Base-by-base conservation (phyloP, 345 rosid species). In the Chamaenerion angustifolium region DNA sequence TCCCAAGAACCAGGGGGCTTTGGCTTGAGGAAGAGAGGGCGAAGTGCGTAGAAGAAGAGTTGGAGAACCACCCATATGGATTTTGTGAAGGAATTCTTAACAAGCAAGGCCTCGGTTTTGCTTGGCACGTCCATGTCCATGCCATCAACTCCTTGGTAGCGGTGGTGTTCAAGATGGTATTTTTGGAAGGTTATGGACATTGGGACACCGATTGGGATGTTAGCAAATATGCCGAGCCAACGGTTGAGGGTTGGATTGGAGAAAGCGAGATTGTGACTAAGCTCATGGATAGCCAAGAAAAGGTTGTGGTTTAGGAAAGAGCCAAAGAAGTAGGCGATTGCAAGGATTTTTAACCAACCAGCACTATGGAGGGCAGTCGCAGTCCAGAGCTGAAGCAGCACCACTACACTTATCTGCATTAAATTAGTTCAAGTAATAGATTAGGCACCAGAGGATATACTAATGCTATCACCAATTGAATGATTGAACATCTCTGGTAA, bases 231-330 rank as follows among this genome's bases (percentile, higher is more conserved):
- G 16, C 95, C 94, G 18, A 89, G 92, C 78, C 88, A 89, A 13
- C 84, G 75, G 66, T 85, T 89, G 71, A 71, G 72, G 62, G 68
- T 72, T 0, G 92, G 88, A 46, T 82, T 76, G 3, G 82, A 83
- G 74, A 85, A 89, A 25, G 95, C 94, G 0, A 89, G 90, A 49
- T 82, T 89, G 77, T 89, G 97, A 70, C 94, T 78, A 50, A 85
- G 75, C 68, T 89, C 95, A 49, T 85, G 97, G 58, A 85, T 85
- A 41, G 95, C 97, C 45, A 89, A 69, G 69, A 82, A 85, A 58
- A 89, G 90, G 56, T 89, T 89, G 70, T 85, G 97, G 60, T 81
- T 85, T 56, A 89, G 84, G 62, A 89, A 81, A 21, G 94, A 79
- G 45, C 95, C 90, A 59, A 85, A 85, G 72, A 77, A 85, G 68